A percentile compares a stretch with the other conserved stretches of the same genome.
These are phyloP conservation scores for Saccharomyces paradoxus DNA, from an alignment of 805 yeast genomes.

Conservation along the genomic window DNA sequence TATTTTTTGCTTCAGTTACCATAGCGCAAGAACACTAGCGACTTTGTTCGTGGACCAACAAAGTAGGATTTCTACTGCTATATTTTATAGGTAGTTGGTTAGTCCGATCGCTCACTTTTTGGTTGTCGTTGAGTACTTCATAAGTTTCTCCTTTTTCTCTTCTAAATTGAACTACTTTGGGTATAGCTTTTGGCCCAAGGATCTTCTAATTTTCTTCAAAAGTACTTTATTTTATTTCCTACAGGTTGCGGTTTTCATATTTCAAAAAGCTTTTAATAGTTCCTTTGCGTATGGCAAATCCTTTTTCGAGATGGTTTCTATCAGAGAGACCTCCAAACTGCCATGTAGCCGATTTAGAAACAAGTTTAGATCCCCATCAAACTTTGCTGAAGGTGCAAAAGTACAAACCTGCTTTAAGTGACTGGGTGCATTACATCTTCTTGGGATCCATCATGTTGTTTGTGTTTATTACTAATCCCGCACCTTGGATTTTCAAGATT, in stretches of 20 bases:
- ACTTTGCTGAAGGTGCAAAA: constrained; percentile 36
- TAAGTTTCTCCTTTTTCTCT: background rate
- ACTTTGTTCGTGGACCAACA: background rate
- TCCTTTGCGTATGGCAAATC: constrained; percentile 19
- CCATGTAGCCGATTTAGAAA: constrained; percentile 42
- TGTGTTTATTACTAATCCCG: constrained; percentile 53
- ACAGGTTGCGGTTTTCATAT: background rate
- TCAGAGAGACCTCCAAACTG: constrained; percentile 44
- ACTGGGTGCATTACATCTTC: constrained; percentile 45
- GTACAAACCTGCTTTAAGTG: constrained; percentile 39
- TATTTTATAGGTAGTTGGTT: background rate
- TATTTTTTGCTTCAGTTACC: background rate
- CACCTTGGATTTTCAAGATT: constrained; percentile 35
- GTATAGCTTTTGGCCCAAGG: background rate
- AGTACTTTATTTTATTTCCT: background rate
- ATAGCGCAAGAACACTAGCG: background rate
- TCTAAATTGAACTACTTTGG: background rate
- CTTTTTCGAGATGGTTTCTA: constrained; percentile 45
- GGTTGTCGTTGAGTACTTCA: background rate
- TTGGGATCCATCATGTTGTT: constrained; percentile 45
- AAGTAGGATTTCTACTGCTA: background rate
- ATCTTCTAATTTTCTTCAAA: background rate
- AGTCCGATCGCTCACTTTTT: background rate
- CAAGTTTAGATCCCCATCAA: constrained; percentile 39
- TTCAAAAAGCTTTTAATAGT: background rate